Evolutionary conservation across 177 flowering plant species (phyloP), one percentile per base, ranked within the genome.

Genomic region (Vitis hybrid): DNA sequence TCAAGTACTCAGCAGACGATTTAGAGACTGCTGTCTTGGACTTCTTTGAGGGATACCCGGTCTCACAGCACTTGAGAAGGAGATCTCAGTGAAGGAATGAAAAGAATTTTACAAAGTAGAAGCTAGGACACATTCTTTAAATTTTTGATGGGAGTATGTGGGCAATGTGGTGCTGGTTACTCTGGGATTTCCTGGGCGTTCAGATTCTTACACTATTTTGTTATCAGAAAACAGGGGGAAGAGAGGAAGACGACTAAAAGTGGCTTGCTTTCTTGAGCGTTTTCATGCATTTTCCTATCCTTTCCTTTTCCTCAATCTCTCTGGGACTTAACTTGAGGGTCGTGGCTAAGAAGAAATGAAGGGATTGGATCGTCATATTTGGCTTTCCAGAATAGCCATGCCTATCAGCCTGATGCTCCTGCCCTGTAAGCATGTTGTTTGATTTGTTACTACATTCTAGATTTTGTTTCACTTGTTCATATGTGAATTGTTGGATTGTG

Each of bases 1-100:
- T 90, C 72, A 90, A 87, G 83, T 89, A 83, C 58, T 77, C 91
- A 4, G 91, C 79, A 7, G 93, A 87, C 66, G 93, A 89, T 69
- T 64, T 90, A 40, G 94, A 90, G 81, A 75, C 35, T 60, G 83
- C 84, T 18, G 84, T 88, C 60, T 75, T 88, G 84, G 89, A 86
- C 76, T 88, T 90, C 79, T 90, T 88, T 19, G 91, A 90, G 70
- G 94, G 92, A 12, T 67, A 52, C 69, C 79, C 86, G 0, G 79
- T 79, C 40, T 76, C 91, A 17, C 90, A 78, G 66, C 86, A 85
- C 70, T 70, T 71, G 57, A 83, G 85, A 72, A 87, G 87, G 77
- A 81, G 88, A 74, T 81, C 86, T 52, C 76, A 81, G 75, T 82
- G 81, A 87, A 70, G 68, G 74, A 56, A n/a, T 66, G 72, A 62